Conservation (phyloP, 225 moss, liverwort and hornwort species). For the Sphagnum tenellum region DNA sequence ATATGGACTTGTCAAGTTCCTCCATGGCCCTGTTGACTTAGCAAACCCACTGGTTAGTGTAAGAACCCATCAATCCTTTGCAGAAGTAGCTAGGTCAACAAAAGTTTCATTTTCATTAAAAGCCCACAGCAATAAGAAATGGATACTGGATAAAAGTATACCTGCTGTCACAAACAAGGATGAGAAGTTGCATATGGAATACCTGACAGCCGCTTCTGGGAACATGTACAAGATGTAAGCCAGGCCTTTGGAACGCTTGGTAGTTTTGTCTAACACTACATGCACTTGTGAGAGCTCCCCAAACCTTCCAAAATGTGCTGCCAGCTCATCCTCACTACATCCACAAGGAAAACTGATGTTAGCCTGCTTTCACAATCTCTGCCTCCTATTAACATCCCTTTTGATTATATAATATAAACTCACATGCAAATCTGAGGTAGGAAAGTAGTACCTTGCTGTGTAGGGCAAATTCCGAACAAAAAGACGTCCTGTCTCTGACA, state of each 20-base stretch:
- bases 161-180: too few species aligned
- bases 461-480: conserved; percentile 93
- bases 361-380: not conserved
- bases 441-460: conserved; percentile 55
- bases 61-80: too few species aligned
- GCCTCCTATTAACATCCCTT: too few species aligned
- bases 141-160: too few species aligned
- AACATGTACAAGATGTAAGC: conserved; percentile 88
- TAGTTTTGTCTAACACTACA: conserved; percentile 78
- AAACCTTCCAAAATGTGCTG: conserved; percentile 72
- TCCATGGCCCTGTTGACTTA: conserved; percentile 64
- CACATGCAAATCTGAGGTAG: too few species aligned
- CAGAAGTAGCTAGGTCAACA: too few species aligned
- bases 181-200: not conserved
- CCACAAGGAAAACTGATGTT: conserved; percentile 6
- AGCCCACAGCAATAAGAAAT: too few species aligned
- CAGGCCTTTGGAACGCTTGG: conserved; percentile 86
- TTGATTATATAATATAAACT: too few species aligned
- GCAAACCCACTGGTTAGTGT: too few species aligned
- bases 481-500: conserved; percentile 89
- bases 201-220: conserved; percentile 95
- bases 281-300: conserved; percentile 90
- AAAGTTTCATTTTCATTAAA: too few species aligned
- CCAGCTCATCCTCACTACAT: conserved; percentile 85
- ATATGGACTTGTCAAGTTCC: conserved; percentile 76